These are phyloP conservation scores for Spergularia bocconei DNA, from an alignment of 148 eudicot genomes.

Conservation along the genomic window DNA sequence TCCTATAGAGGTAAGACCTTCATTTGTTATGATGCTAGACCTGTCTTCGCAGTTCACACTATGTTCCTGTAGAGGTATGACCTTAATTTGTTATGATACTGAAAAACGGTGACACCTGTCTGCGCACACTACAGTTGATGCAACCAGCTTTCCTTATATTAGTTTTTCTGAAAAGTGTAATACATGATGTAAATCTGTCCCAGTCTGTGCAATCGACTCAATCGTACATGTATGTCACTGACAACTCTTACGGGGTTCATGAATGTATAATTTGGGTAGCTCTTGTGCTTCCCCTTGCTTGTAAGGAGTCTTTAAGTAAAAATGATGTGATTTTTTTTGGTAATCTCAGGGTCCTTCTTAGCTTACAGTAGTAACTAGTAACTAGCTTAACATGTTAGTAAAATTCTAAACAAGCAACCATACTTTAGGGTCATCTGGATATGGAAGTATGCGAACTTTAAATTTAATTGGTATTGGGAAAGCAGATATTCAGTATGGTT, in stretches of 20 bases:
- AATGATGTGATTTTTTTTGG: no score
- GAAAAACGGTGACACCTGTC: not conserved
- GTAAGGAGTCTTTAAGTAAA: no score
- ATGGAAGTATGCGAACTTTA: no score
- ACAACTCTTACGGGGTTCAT: not conserved
- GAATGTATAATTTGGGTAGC: not conserved
- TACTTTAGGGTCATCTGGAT: no score
- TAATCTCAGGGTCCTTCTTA: no score
- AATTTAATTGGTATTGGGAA: not conserved
- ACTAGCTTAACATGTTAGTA: no score
- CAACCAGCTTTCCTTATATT: not conserved
- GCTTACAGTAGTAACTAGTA: no score
- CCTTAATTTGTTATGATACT: no score
- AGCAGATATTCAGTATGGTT: not conserved
- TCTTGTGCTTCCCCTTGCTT: not conserved
- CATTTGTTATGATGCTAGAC: not conserved
- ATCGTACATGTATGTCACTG: not conserved
- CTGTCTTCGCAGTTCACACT: no score
- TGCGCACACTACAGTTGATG: not conserved
- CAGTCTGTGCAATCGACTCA: not conserved
- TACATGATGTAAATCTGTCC: not conserved
- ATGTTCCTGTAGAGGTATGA: no score
- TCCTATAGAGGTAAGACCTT: slow-evolving; percentile 62
- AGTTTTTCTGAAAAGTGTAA: not conserved
- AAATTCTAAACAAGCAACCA: no score